Evolutionary conservation across 148 eudicot genomes (phyloP).

Genomic region (Oxyria digyna): DNA sequence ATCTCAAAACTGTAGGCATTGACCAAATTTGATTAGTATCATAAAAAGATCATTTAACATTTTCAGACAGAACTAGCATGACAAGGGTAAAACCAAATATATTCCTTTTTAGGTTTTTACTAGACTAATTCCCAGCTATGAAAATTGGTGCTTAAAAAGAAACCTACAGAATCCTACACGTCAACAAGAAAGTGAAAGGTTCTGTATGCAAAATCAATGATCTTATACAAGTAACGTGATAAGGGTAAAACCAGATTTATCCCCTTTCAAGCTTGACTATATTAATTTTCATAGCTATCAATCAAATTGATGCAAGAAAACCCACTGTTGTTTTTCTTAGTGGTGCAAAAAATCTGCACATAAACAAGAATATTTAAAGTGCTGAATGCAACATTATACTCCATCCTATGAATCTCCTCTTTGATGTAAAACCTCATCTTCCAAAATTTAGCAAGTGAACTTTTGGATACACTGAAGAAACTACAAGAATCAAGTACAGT

Average conservation of each 20-base stretch:
- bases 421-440: background rate
- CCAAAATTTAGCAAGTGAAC: background rate
- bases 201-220: background rate
- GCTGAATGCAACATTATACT: background rate
- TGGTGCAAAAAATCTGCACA: no score
- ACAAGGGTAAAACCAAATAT: background rate
- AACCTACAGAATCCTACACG: background rate
- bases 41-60: background rate
- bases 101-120: background rate
- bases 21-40: background rate
- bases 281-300: no score
- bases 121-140: background rate
- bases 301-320: no score
- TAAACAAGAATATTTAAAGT: no score
- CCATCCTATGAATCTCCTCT: background rate
- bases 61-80: background rate
- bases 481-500: background rate
- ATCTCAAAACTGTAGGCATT: slow-evolving; percentile 4
- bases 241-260: no score
- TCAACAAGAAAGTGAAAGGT: background rate
- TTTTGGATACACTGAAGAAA: background rate
- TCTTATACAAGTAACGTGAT: background rate
- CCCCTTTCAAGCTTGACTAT: no score
- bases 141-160: background rate
- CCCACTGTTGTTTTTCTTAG: no score